Base-by-base conservation (phyloP, 257 asterid species). In the Solanum pinnatisectum region DNA sequence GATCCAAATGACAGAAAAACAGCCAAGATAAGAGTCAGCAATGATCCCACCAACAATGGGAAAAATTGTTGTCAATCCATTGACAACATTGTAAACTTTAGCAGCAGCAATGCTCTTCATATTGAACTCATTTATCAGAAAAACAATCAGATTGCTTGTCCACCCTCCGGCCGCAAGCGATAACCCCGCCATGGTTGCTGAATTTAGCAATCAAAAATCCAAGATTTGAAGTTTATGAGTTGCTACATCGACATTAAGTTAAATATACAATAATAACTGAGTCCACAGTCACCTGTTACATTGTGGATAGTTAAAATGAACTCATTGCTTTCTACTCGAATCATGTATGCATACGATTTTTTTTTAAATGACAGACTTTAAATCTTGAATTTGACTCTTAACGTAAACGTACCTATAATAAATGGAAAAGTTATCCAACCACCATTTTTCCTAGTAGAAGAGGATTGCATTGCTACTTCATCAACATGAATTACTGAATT, bases 31-130 rank as follows among this genome's bases (percentile, higher is more conserved):
- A 44, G 98, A 95, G 87, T 96, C 99, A 2, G 99, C 98, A 39
- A 95, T 77, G 49, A 96, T 91, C 12, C 98, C 99, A 18, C 94
- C 96, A 49, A 93, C 86, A 20, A 96, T 92, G 3, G 99, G 99
- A 39, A 95, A 92, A 88, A 96, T 89, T 27, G 97, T 91, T 32
- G 92, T 93, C 88, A 93, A 93, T 71, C 97, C 99, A 87, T 93
- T 93, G 20, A 95, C 94, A 20, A 93, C 87, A 74, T 96, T 95
- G 87, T 77, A 95, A 25, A 95, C 87, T 88, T 96, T 93, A 12
- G 99, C 98, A 20, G 99, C 97, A 86, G 88, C 91, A 49, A 95
- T 94, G 90, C 94, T 94, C 92, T 93, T 94, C 22, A 94, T 89
- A 84, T 95, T 95, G 92, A 90, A 96, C 37, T 96, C 98, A 89